A percentile compares a stretch with the other conserved stretches of the same genome.
phyloP scores from a whole-genome alignment of 306 rosid genomes.

The Adenanthera pavonina region DNA sequence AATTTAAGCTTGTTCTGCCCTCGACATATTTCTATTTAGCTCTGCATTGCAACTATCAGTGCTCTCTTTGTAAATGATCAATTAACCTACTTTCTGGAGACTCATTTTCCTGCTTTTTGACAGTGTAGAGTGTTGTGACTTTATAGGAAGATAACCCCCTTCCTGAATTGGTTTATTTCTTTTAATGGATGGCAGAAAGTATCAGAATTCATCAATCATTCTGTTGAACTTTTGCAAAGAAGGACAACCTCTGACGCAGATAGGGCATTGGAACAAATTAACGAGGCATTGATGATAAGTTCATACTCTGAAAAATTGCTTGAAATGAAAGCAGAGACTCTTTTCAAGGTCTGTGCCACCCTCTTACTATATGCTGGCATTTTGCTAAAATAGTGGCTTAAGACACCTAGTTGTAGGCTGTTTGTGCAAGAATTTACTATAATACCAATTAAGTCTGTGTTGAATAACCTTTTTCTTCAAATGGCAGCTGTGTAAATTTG shows the following conservation, averaged over 20 bases:
- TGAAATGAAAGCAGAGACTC: constrained; percentile 93
- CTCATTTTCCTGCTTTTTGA: not conserved
- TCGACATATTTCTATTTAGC: not conserved
- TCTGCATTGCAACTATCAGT: not conserved
- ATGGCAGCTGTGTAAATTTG: constrained; percentile 78
- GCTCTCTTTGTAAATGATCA: not conserved
- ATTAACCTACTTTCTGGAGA: not conserved
- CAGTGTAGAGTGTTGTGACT: not conserved
- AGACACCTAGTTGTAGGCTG: constrained; percentile 26
- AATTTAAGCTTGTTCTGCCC: not conserved
- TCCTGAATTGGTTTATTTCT: constrained; percentile 40
- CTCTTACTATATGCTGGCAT: constrained; percentile 36
- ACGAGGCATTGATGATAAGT: constrained; percentile 74
- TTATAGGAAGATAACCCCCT: constrained; percentile 13
- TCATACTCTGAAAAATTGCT: constrained; percentile 74
- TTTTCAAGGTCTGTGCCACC: constrained; percentile 67
- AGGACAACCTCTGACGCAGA: constrained; percentile 62
- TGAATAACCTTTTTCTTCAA: constrained; percentile 48
- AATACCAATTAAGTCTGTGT: constrained; percentile 23
- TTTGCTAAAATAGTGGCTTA: constrained; percentile 32
- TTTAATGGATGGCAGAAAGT: constrained; percentile 73
- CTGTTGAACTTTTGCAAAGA: constrained; percentile 65
- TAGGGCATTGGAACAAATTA: constrained; percentile 67
- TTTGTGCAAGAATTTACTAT: constrained; percentile 21
- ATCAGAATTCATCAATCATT: constrained; percentile 60